Conservation (phyloP, 192 early-diverging fungal species). For the Coemansia sp. region DNA sequence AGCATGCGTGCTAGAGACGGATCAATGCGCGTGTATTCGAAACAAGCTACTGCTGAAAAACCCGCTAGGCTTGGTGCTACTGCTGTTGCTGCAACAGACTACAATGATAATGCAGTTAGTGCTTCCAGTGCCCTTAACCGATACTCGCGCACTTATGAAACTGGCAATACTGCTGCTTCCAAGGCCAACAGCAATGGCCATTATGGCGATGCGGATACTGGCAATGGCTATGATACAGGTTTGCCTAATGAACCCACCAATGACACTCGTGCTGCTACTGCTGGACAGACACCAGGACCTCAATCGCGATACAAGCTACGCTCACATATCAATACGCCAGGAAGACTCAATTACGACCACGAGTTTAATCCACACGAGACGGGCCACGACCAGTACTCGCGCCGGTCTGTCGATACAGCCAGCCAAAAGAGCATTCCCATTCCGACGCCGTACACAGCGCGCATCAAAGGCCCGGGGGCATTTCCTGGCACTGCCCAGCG, state of each 20-base stretch:
- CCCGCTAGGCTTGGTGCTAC: not conserved
- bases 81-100: not conserved
- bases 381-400: constrained; percentile 15
- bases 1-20: constrained; percentile 12
- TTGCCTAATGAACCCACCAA: not conserved
- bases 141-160: constrained; percentile 5
- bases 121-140: constrained; percentile 6
- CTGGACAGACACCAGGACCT: constrained; percentile 10
- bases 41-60: constrained; percentile 7
- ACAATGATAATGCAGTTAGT: not conserved
- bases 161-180: not conserved
- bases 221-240: not conserved
- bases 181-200: not conserved
- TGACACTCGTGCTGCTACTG: not conserved
- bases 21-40: constrained; percentile 9
- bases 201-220: not conserved
- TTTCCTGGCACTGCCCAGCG: constrained; percentile 50
- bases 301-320: constrained; percentile 31
- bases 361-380: constrained; percentile 31
- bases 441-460: constrained; percentile 46
- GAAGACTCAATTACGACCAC: constrained; percentile 27
- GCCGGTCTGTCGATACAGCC: constrained; percentile 10
- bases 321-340: constrained; percentile 30
- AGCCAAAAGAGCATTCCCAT: constrained; percentile 7
- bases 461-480: constrained; percentile 49